A percentile compares a stretch with the other conserved stretches of the same genome.
Evolutionary conservation across 2,329 filamentous ascomycete genomes (phyloP).

Genomic region (Microsporum canis): DNA sequence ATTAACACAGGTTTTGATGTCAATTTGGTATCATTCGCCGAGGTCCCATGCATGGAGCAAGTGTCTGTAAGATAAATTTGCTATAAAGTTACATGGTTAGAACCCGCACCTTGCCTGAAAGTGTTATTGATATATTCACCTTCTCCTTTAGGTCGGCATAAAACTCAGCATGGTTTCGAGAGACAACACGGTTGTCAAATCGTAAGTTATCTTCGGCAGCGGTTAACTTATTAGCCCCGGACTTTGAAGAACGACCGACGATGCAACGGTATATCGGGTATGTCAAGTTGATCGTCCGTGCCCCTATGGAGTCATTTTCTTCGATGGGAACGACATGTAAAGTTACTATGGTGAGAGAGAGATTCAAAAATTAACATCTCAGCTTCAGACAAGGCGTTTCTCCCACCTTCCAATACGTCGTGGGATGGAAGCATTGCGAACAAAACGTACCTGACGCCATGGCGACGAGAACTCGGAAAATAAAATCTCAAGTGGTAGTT

Average conservation of each 20-base stretch:
- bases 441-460: not conserved
- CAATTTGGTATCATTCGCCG: conserved; percentile 40
- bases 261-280: conserved; percentile 20
- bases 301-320: conserved; percentile 17
- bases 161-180: conserved; percentile 35
- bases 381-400: not conserved
- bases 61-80: conserved; percentile 43
- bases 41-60: conserved; percentile 53
- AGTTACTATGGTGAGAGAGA: conserved; percentile 19
- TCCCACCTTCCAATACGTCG: not conserved
- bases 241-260: conserved; percentile 35
- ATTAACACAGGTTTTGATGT: conserved; percentile 30
- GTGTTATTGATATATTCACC: conserved; percentile 15
- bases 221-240: conserved; percentile 25
- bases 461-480: not conserved
- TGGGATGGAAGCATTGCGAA: not conserved
- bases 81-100: conserved; percentile 16
- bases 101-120: not conserved
- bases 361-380: not conserved
- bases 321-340: conserved; percentile 25
- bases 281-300: conserved; percentile 26
- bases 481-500: not conserved
- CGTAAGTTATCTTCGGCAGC: conserved; percentile 32
- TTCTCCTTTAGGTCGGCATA: conserved; percentile 19
- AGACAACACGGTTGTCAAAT: conserved; percentile 40